Percentiles rank a stretch among this genome's conserved stretches.
These are phyloP conservation scores for Trichomonascaceae sp. DNA, from an alignment of 1,139 yeast genomes.

Conservation along the genomic window DNA sequence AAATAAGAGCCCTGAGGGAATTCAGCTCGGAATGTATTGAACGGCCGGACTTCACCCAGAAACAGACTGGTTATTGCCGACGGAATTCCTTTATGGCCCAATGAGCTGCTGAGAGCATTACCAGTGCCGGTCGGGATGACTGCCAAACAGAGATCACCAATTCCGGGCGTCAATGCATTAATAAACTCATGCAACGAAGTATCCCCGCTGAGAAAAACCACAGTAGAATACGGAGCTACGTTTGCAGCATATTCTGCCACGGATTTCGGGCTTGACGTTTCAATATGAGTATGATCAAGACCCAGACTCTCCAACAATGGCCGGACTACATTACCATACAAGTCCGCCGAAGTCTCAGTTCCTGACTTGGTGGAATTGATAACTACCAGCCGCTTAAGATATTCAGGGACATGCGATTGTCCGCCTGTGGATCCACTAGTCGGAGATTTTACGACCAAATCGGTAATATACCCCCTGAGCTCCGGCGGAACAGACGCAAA, in stretches of 20 bases:
- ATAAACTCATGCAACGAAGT: slow-evolving; percentile 75
- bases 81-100: slow-evolving; percentile 41
- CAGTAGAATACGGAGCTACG: slow-evolving; percentile 35
- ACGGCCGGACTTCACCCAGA: slow-evolving; percentile 31
- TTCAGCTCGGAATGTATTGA: slow-evolving; percentile 49
- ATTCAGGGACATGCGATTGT: slow-evolving; percentile 15
- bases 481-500: neutral
- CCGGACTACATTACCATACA: slow-evolving; percentile 27
- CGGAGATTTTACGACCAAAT: neutral
- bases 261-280: slow-evolving; percentile 30
- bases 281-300: slow-evolving; percentile 31
- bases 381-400: slow-evolving; percentile 28
- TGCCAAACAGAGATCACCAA: slow-evolving; percentile 33
- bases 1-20: slow-evolving; percentile 38
- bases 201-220: slow-evolving; percentile 75
- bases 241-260: slow-evolving; percentile 29
- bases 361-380: slow-evolving; percentile 34
- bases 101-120: slow-evolving; percentile 66
- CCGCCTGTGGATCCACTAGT: neutral
- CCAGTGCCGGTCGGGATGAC: slow-evolving; percentile 84
- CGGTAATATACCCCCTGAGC: neutral
- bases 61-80: slow-evolving; percentile 42
- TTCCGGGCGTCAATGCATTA: slow-evolving; percentile 40
- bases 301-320: slow-evolving; percentile 32
- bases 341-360: slow-evolving; percentile 21